Conservation (phyloP, 2,329 filamentous ascomycete genomes). For the Clathrospora elynae region DNA sequence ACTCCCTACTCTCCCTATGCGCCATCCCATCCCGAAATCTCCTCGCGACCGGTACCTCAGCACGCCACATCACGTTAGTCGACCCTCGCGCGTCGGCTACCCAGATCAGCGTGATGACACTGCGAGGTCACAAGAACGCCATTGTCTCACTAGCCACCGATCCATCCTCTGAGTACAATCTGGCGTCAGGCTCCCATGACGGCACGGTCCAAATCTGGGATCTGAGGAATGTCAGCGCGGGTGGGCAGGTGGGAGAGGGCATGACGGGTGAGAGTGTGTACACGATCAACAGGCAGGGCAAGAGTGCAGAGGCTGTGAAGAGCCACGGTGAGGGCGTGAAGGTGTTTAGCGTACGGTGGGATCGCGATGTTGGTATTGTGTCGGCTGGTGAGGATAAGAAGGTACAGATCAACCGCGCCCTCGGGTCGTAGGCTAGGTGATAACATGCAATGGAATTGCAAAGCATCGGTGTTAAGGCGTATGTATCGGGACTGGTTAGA, state of each 20-base stretch:
- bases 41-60: slow-evolving; percentile 77
- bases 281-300: slow-evolving; percentile 77
- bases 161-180: slow-evolving; percentile 74
- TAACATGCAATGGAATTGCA: slow-evolving; percentile 2
- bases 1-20: slow-evolving; percentile 79
- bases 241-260: slow-evolving; percentile 57
- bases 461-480: slow-evolving; percentile 21
- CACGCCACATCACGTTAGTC: slow-evolving; percentile 87
- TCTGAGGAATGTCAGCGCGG: slow-evolving; percentile 70
- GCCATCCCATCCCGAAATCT: slow-evolving; percentile 70
- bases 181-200: slow-evolving; percentile 89
- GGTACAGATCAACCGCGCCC: slow-evolving; percentile 77
- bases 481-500: slow-evolving; percentile 12
- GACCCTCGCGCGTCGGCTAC: slow-evolving; percentile 82
- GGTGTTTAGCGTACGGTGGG: slow-evolving; percentile 88
- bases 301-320: slow-evolving; percentile 54
- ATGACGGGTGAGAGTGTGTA: slow-evolving; percentile 71
- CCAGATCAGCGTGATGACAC: slow-evolving; percentile 82
- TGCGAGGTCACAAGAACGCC: slow-evolving; percentile 83
- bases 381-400: slow-evolving; percentile 91
- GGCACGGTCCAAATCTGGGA: slow-evolving; percentile 95
- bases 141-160: slow-evolving; percentile 64
- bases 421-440: slow-evolving; percentile 20
- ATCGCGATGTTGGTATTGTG: slow-evolving; percentile 83
- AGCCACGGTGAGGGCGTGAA: slow-evolving; percentile 82